These are phyloP conservation scores for Gracilaria domingensis DNA, from an alignment of 23 red algal species.

Conservation along the genomic window DNA sequence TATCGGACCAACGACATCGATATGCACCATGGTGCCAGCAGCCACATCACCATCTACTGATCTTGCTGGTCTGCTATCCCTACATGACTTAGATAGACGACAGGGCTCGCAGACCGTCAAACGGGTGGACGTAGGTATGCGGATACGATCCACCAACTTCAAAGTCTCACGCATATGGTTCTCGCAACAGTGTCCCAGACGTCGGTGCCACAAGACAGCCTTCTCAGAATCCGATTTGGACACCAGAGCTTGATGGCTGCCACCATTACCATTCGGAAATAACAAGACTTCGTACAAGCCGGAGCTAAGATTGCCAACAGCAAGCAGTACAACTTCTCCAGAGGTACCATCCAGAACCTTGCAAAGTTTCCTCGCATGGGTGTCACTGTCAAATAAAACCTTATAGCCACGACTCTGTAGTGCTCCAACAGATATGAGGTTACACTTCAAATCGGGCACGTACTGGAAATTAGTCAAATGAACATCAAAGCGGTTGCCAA, in stretches of 20 bases:
- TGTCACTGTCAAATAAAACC: neutral
- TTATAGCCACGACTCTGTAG: neutral
- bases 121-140: neutral
- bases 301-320: neutral
- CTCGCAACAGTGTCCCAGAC: neutral
- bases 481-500: too few species aligned
- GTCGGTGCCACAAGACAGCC: neutral
- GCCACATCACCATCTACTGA: too few species aligned
- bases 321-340: neutral
- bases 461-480: slow-evolving; percentile 6
- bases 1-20: too few species aligned
- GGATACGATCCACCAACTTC: slow-evolving; percentile 11
- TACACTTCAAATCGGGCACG: slow-evolving; percentile 6
- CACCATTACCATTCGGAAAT: neutral
- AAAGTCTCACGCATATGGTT: neutral
- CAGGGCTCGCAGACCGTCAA: slow-evolving; percentile 2
- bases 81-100: neutral
- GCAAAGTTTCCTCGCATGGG: neutral
- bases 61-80: too few species aligned
- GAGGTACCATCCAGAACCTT: neutral
- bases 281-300: neutral
- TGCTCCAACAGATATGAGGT: slow-evolving; percentile 15
- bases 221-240: neutral
- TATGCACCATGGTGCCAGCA: too few species aligned
- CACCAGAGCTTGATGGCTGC: neutral